Percentiles rank a stretch among this genome's conserved stretches.
phyloP scores from a whole-genome alignment of 2,329 filamentous ascomycete species.

The Bipolaris bicolor region DNA sequence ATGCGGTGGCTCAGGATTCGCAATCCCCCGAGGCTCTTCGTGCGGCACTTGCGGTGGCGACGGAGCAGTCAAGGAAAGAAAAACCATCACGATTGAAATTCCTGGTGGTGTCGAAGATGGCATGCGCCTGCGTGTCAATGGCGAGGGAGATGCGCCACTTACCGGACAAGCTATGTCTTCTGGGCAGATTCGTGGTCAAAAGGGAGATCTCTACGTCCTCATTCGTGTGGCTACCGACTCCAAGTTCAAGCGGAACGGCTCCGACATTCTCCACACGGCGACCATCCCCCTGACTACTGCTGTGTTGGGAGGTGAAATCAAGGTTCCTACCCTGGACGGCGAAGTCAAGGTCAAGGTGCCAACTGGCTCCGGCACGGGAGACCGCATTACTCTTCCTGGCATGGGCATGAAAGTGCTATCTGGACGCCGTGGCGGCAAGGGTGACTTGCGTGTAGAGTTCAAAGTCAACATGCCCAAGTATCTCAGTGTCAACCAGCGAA shows the following conservation, averaged over 20 bases:
- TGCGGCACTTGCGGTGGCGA: conserved; percentile 81
- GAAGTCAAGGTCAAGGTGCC: conserved; percentile 88
- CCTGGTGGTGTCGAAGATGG: conserved; percentile 95
- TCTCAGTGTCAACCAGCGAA: conserved; percentile 86
- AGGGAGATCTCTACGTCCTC: conserved; percentile 89
- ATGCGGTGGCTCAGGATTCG: conserved; percentile 79
- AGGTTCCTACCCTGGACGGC: conserved; percentile 86
- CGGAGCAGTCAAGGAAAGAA: conserved; percentile 81
- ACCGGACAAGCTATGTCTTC: conserved; percentile 72
- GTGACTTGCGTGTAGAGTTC: conserved; percentile 93
- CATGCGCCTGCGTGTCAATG: conserved; percentile 84
- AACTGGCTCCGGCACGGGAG: conserved; percentile 90
- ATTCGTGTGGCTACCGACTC: conserved; percentile 88
- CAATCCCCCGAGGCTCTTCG: conserved; percentile 78
- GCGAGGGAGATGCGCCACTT: conserved; percentile 84
- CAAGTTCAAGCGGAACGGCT: conserved; percentile 85
- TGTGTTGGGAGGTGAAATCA: conserved; percentile 86
- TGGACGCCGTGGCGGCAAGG: conserved; percentile 64
- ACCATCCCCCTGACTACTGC: conserved; percentile 92
- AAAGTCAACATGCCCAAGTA: conserved; percentile 96
- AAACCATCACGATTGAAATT: conserved; percentile 87
- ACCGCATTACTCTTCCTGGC: conserved; percentile 84
- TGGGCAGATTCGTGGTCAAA: conserved; percentile 65
- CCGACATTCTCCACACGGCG: conserved; percentile 92
- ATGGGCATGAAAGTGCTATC: conserved; percentile 92